Evolutionary conservation across 2,329 filamentous ascomycete species (phyloP), one percentile per base, ranked within the genome.

Genomic region (Metarhizium album): DNA sequence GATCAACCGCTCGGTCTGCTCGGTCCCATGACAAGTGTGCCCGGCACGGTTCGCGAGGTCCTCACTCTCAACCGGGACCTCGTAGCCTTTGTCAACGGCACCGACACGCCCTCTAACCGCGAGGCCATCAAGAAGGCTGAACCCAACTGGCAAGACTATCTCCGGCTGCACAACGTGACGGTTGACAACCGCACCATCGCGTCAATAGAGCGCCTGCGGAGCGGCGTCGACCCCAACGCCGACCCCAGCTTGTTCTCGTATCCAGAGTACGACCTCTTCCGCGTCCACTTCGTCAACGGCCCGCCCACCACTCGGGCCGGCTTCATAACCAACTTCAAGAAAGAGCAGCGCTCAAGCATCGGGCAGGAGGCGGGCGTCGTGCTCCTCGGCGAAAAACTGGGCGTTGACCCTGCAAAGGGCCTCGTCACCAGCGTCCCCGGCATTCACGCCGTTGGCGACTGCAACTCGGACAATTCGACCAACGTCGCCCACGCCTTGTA

Each of bases 401-500:
- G 65, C 0, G 72, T 69, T 0, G 68, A 75, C 38, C 35, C 40
- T 0, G 53, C 63, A 2, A 66, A 64, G n/a, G 74, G 73, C 0
- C 67, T 77, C 52, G 57, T 66, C 14, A 81, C 79, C 1, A 82
- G 73, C 48, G 58, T 80, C 3, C 59, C 65, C 0, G 78, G 78
- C 1, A 72, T 82, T 0, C 83, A 75, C 56, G 79, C 76, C 4
- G 62, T 83, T 20, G 80, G 80, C 0, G 80, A 83, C 54, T 74
- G 74, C 13, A 83, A 83, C 62, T 73, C 72, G 31, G 79, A 82
- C 49, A 74, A 74, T n/a, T 67, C 70, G 8, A 82, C 78, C 3
- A 83, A 83, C 54, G 73, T 83, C 1, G 78, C 78, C 0, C 79
- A 82, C 54, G 80, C 80, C 0, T 71, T 83, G 58, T 83, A 69